These are phyloP conservation scores for Moelleriella libera DNA, from an alignment of 2,329 filamentous ascomycete genomes.

Conservation along the genomic window DNA sequence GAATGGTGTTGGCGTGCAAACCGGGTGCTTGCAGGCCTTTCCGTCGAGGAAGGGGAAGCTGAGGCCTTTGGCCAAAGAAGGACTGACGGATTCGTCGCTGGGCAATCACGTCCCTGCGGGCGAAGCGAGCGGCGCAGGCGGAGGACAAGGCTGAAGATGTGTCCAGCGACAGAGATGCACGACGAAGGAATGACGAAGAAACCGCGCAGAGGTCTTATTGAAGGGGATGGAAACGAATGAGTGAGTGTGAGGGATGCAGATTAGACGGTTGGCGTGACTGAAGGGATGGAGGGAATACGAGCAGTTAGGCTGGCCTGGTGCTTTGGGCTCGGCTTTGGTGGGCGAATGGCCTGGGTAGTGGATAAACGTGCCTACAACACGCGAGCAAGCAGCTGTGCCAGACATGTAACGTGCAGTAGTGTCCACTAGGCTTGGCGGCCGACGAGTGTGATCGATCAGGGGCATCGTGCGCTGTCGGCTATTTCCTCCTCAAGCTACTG, in stretches of 20 bases:
- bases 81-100: not conserved
- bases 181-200: not conserved
- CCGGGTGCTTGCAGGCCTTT: not conserved
- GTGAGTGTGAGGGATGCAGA: no score
- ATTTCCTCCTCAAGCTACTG: no score
- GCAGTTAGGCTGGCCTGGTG: not conserved
- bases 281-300: not conserved
- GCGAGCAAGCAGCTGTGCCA: no score
- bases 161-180: not conserved
- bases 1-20: not conserved
- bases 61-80: not conserved
- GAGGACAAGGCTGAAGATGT: not conserved
- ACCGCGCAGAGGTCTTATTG: not conserved
- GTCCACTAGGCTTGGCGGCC: no score
- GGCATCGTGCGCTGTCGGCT: no score
- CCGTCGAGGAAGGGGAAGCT: not conserved
- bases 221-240: not conserved
- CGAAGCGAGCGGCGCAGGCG: constrained; percentile 3
- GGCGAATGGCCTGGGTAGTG: no score
- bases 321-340: no score
- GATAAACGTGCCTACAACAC: no score
- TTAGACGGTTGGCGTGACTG: not conserved
- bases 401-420: no score
- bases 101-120: not conserved
- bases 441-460: no score